Evolutionary conservation across 768 basidiomycete species (phyloP).

Genomic region (Agaricus sinodeliciosus): DNA sequence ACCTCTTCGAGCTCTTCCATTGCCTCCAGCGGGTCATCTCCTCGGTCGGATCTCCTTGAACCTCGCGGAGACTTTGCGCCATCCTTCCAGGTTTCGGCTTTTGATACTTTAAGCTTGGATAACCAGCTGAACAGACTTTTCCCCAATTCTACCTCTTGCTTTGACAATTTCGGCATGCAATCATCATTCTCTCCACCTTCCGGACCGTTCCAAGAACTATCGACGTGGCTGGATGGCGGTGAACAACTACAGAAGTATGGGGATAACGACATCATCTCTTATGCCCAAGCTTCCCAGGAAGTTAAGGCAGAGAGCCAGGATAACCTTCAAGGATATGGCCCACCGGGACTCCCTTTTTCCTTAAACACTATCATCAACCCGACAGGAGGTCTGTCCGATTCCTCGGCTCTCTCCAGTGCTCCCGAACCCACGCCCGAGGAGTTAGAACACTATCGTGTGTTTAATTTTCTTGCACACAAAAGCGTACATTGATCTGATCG

Average conservation of each 20-base stretch:
- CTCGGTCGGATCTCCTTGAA: slow-evolving; percentile 32
- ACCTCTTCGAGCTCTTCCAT: slow-evolving; percentile 28
- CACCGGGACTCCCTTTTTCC: slow-evolving; percentile 1
- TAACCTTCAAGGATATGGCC: slow-evolving; percentile 14
- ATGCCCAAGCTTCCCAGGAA: slow-evolving; percentile 3
- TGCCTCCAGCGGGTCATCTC: slow-evolving; percentile 31
- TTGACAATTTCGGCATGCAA: slow-evolving; percentile 6
- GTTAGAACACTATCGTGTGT: slow-evolving; percentile 52
- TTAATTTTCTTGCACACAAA: slow-evolving; percentile 5
- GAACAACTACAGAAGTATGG: slow-evolving; percentile 27
- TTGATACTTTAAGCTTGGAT: slow-evolving; percentile 24
- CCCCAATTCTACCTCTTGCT: slow-evolving; percentile 20
- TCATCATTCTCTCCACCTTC: slow-evolving; percentile 22
- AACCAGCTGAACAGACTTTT: slow-evolving; percentile 29
- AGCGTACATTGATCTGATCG: slow-evolving; percentile 3
- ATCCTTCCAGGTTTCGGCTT: slow-evolving; percentile 10
- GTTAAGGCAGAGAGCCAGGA: slow-evolving; percentile 15
- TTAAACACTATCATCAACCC: background rate
- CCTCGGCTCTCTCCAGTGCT: slow-evolving; percentile 23
- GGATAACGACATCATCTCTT: slow-evolving; percentile 17
- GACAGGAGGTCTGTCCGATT: slow-evolving; percentile 17
- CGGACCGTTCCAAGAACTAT: slow-evolving; percentile 21
- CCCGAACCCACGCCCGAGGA: slow-evolving; percentile 36
- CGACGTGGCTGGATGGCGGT: slow-evolving; percentile 28
- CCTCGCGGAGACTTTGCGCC: slow-evolving; percentile 19